Percentiles rank a stretch among this genome's conserved stretches.
Evolutionary conservation across 805 yeast genomes (phyloP).

Genomic region (Pichia paraexigua): DNA sequence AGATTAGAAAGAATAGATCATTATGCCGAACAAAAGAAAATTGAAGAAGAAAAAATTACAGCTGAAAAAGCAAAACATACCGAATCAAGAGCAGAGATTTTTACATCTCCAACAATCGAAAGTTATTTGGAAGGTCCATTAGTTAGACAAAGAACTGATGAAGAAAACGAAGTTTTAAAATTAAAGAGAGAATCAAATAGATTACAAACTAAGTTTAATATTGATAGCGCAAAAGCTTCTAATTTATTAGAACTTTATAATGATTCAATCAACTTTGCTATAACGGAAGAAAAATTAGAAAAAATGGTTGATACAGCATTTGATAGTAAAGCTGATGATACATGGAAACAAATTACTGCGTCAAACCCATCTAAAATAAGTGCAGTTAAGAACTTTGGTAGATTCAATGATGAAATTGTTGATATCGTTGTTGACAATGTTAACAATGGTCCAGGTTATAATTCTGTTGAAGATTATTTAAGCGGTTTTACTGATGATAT

Average conservation of each 20-base stretch:
- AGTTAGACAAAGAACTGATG: conserved; percentile 64
- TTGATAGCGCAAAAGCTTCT: conserved; percentile 45
- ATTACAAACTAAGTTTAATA: conserved; percentile 42
- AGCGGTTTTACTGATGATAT: conserved; percentile 22
- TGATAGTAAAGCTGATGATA: conserved; percentile 28
- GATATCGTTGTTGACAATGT: conserved; percentile 26
- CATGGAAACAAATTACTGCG: conserved; percentile 12
- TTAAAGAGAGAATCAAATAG: conserved; percentile 66
- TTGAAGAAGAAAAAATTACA: conserved; percentile 25
- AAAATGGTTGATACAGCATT: conserved; percentile 52
- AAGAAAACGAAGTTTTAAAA: conserved; percentile 48
- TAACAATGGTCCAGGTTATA: conserved; percentile 27
- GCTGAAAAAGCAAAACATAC: conserved; percentile 26
- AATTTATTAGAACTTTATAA: conserved; percentile 65
- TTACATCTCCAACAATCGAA: conserved; percentile 77
- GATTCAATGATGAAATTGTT: conserved; percentile 21
- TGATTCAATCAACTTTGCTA: conserved; percentile 57
- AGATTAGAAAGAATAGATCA: conserved; percentile 28
- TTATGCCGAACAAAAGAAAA: conserved; percentile 18
- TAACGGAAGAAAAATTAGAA: conserved; percentile 60
- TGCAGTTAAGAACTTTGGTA: conserved; percentile 15
- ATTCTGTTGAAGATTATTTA: conserved; percentile 25
- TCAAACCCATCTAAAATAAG: conserved; percentile 18
- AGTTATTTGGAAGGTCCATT: conserved; percentile 58
- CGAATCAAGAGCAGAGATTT: conserved; percentile 43